These are phyloP conservation scores for Lasiosphaeria ovina DNA, from an alignment of 495 filamentous ascomycete genomes.

Conservation along the genomic window DNA sequence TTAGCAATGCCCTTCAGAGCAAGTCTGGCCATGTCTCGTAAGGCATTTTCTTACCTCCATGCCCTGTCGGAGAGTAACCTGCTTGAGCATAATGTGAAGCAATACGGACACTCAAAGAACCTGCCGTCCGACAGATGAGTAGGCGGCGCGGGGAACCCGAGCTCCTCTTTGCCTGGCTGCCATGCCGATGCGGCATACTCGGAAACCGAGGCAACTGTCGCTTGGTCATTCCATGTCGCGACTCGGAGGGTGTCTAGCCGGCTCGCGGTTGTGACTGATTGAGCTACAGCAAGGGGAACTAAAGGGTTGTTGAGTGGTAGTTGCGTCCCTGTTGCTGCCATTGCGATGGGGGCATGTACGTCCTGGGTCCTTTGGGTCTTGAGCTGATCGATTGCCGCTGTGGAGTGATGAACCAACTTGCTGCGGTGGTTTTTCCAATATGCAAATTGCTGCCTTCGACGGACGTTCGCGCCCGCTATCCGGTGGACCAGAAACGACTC, in stretches of 20 bases:
- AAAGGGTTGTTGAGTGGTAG: neutral
- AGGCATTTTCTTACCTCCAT: slow-evolving; percentile 11
- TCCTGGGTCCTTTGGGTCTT: neutral
- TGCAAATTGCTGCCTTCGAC: slow-evolving; percentile 22
- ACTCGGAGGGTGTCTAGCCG: slow-evolving; percentile 1
- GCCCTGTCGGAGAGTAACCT: slow-evolving; percentile 14
- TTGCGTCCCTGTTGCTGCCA: neutral
- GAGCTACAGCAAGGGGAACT: neutral
- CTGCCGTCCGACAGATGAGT: neutral
- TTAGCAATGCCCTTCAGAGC: neutral
- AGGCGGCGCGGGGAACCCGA: slow-evolving; percentile 21
- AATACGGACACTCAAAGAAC: slow-evolving; percentile 26
- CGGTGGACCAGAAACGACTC: slow-evolving; percentile 23
- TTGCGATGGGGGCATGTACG: neutral
- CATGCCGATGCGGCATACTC: slow-evolving; percentile 10
- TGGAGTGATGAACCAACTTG: slow-evolving; percentile 22
- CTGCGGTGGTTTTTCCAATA: slow-evolving; percentile 23
- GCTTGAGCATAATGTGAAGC: slow-evolving; percentile 21
- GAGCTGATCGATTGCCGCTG: neutral
- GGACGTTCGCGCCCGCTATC: slow-evolving; percentile 20
- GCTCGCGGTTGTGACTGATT: slow-evolving; percentile 8
- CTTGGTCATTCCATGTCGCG: neutral
- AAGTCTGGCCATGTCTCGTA: neutral
- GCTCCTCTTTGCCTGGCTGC: slow-evolving; percentile 6
- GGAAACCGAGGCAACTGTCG: slow-evolving; percentile 8